Evolutionary conservation across 495 filamentous ascomycete genomes (phyloP), one percentile per base, ranked within the genome.

Genomic region (Neurospora sp.): DNA sequence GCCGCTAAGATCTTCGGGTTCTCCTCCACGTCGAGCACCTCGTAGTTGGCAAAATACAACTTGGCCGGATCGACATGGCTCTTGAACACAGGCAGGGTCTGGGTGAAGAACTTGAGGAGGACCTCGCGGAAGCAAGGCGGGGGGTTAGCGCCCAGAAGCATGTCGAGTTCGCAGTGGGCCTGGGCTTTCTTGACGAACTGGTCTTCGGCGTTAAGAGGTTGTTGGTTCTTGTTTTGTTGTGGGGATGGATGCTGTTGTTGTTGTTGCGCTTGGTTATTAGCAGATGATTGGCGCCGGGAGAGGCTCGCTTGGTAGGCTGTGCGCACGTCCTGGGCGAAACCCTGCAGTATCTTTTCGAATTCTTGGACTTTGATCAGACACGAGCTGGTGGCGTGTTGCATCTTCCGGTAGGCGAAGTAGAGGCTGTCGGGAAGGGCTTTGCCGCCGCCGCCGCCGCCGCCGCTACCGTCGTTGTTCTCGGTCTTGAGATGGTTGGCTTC

Each of bases 31-130:
- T 87, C 85, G 61, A 88, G 81, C 69, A 87, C 70, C 27, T 75
- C 74, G 69, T 83, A 87, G 71, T 87, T 83, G 7, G 80, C 82
- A 76, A 87, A 88, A 73, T 85, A 87, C 9, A 88, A 75, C 78
- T 79, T 80, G 6, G 82, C 79, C 39, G 83, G 81, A 45, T 86
- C 82, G 45, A 82, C 82, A 39, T 78, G 79, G 12, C 69, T 71
- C 20, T 80, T 77, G 68, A 87, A 86, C 6, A 78, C 77, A 3
- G 69, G 77, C 8, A 88, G 77, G 7, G 83, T 82, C 42, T 76
- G 76, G 31, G 73, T 73, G 76, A 87, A 87, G 39, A 88, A 80
- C 71, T 83, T 82, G 9, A 75, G 73, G 31, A 88, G 82, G 22
- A 87, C 83, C 65, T 82, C 76, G 42, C 83, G 79, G 76, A 88